Base-by-base conservation (phyloP, 495 filamentous ascomycete species). In the Penicillium pulvis region DNA sequence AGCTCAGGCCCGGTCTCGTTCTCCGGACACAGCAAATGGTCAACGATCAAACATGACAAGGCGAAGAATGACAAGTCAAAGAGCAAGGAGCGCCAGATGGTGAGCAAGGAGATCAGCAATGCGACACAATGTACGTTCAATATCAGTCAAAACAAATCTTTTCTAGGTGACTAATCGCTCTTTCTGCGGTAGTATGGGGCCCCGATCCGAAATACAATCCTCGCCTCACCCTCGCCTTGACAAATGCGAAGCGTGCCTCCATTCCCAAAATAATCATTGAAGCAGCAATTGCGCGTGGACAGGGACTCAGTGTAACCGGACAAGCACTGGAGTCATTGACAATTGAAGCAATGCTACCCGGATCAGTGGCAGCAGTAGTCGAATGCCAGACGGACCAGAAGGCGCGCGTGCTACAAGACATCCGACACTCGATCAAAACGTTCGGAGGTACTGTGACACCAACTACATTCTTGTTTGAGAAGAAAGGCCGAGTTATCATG, bases 31-130 rank as follows among this genome's bases (percentile, higher is more conserved):
- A 96, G 85, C 70, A 86, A 89, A 69, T 99, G 94, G 94, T 90
- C 91, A 36, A 94, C 93, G 61, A 97, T 97, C 74, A 89, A 86
- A 62, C 95, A 99, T 70, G 90, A 93, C 75, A 99, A 99, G 72
- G 90, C 84, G 41, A 88, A 85, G 62, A 85, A 85, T 60, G 93
- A 97, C 74, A 76, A 75, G 68, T 73, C 67, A 12, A 81, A 77
- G 66, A 79, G 72, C 69, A 84, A 73, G 56, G 79, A 79, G 61
- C 79, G 74, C 23, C 74, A 77, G 41, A 71, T 77, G 47, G 57
- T 86, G 36, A 70, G 71, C 46, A 76, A 82, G 56, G 83, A 86
- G 47, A 79, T 85, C 23, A 74, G 67, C 59, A 74, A 59, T 41
- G 85, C 84, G 16, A 81, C 79, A 20, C 85, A 85, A 67, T 68